Conservation (phyloP, 768 basidiomycete genomes). For the Lactarius indigo region DNA sequence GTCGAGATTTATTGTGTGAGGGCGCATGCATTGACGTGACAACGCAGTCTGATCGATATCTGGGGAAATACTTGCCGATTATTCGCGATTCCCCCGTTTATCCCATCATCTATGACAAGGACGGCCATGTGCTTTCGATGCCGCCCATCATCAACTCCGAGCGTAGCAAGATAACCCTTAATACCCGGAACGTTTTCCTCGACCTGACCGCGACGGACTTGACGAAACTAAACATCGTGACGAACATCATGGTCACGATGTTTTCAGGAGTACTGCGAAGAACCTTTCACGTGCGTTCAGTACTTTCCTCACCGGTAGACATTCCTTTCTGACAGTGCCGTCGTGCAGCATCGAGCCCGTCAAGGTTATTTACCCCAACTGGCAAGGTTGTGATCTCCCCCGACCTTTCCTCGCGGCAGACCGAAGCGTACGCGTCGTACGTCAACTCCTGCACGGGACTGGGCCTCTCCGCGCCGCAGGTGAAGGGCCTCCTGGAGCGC, state of each 20-base stretch:
- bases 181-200: slow-evolving; percentile 92
- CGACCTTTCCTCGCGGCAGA: slow-evolving; percentile 67
- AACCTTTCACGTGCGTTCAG: slow-evolving; percentile 80
- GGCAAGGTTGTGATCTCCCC: slow-evolving; percentile 76
- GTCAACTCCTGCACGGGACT: slow-evolving; percentile 96
- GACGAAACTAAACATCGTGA: slow-evolving; percentile 93
- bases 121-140: slow-evolving; percentile 89
- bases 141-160: slow-evolving; percentile 98
- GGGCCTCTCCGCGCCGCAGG: slow-evolving; percentile 57
- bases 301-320: slow-evolving; percentile 1
- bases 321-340: background rate
- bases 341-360: slow-evolving; percentile 84
- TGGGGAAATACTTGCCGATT: slow-evolving; percentile 85
- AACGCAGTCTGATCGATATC: slow-evolving; percentile 82
- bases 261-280: slow-evolving; percentile 94
- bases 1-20: background rate
- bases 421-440: slow-evolving; percentile 79
- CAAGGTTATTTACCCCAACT: slow-evolving; percentile 73
- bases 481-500: slow-evolving; percentile 67
- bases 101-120: slow-evolving; percentile 93
- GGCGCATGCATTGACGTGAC: background rate
- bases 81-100: slow-evolving; percentile 95
- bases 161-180: slow-evolving; percentile 93
- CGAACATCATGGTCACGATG: slow-evolving; percentile 95
- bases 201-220: slow-evolving; percentile 96